Percentiles rank a stretch among this genome's conserved stretches.
Conservation (phyloP, 2,329 filamentous ascomycete genomes). For the Verticillium tricorpus region DNA sequence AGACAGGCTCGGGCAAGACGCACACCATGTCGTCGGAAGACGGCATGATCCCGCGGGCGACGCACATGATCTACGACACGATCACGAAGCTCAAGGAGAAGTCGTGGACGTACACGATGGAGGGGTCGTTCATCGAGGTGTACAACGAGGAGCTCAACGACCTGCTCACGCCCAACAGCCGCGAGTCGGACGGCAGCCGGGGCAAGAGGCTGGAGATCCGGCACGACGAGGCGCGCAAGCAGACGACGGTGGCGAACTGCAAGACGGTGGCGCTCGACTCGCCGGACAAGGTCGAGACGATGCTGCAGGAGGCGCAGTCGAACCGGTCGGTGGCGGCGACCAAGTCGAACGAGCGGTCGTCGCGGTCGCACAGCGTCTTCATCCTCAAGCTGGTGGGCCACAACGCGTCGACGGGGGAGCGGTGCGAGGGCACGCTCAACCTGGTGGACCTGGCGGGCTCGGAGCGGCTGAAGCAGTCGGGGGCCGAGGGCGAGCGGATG, state of each 20-base stretch:
- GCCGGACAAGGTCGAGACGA: conserved; percentile 71
- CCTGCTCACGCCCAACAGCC: conserved; percentile 55
- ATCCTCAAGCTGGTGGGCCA: conserved; percentile 74
- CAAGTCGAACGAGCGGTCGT: conserved; percentile 94
- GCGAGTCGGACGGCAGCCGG: conserved; percentile 62
- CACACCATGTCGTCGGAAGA: conserved; percentile 89
- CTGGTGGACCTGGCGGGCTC: conserved; percentile 93
- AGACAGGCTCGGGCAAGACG: conserved; percentile 96
- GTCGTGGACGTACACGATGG: conserved; percentile 91
- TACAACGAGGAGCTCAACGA: conserved; percentile 98
- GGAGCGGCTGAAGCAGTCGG: conserved; percentile 82
- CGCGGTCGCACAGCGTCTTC: conserved; percentile 92
- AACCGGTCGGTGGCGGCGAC: conserved; percentile 93
- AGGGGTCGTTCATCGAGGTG: conserved; percentile 93
- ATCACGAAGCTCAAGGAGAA: conserved; percentile 80
- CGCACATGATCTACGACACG: conserved; percentile 88
- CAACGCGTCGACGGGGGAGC: conserved; percentile 74
- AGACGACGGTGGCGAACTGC: conserved; percentile 77
- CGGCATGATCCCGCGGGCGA: conserved; percentile 93
- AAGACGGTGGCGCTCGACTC: conserved; percentile 74
- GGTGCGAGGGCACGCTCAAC: conserved; percentile 89
- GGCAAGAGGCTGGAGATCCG: conserved; percentile 81
- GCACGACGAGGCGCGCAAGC: conserved; percentile 77
- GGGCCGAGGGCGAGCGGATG: conserved; percentile 79
- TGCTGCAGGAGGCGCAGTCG: conserved; percentile 73